phyloP scores from a whole-genome alignment of 140 eudicot species.

The Bidens hawaiensis region DNA sequence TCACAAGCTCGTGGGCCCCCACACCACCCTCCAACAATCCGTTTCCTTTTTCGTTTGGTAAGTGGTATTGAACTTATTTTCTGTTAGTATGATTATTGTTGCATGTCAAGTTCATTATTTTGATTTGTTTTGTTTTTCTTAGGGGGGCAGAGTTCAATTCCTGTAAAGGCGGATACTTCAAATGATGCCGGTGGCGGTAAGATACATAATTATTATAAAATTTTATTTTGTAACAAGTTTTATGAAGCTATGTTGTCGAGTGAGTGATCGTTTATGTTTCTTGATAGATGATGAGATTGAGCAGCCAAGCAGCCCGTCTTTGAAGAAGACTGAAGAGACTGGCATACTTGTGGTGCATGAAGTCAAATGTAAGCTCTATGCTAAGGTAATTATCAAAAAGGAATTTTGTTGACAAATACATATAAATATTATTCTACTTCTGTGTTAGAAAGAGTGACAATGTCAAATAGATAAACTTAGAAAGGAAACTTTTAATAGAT shows the following conservation, averaged over 20 bases:
- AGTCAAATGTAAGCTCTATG: conserved; percentile 92
- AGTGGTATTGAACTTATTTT: conserved; percentile 10
- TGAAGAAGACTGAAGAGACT: conserved; percentile 75
- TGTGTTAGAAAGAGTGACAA: neutral
- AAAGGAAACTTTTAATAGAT: neutral
- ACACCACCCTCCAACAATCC: conserved; percentile 35
- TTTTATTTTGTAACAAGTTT: neutral
- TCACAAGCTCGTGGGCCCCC: conserved; percentile 44
- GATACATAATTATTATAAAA: conserved; percentile 1
- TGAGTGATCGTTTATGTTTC: neutral
- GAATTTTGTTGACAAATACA: neutral
- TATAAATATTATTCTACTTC: neutral
- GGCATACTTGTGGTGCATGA: conserved; percentile 88
- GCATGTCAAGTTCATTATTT: conserved; percentile 1
- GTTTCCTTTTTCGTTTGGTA: conserved; percentile 58
- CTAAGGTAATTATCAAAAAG: conserved; percentile 52
- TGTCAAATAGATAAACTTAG: neutral
- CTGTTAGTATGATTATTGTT: neutral
- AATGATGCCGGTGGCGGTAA: conserved; percentile 74
- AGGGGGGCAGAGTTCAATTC: conserved; percentile 51
- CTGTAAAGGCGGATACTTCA: conserved; percentile 41
- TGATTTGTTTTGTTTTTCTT: neutral
- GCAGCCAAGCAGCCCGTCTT: conserved; percentile 96
- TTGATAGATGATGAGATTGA: conserved; percentile 63
- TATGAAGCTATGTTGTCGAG: neutral